Evolutionary conservation across 2,329 filamentous ascomycete genomes (phyloP), one percentile per base, ranked within the genome.

Genomic region (Diaporthe nobilis): DNA sequence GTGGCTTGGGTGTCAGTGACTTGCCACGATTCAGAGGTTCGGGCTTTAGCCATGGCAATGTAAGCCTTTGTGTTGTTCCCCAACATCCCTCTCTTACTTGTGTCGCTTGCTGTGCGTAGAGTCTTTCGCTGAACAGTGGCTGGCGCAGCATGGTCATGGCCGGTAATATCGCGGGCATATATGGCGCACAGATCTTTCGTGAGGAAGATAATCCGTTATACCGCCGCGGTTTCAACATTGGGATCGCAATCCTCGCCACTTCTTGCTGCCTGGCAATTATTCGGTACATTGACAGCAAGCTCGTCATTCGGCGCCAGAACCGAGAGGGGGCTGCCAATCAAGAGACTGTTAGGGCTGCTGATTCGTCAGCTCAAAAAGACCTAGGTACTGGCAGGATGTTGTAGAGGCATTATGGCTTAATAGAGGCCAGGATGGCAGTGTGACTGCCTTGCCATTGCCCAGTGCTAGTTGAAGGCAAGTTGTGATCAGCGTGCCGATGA

Each of bases 31-130:
- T 61, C 58, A 17, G 58, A 61, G 22, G 58, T 61, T 39, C 20
- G 58, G 22, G 58, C 58, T 42, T 61, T 61, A 61, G 58, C 58
- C 2, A 61, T 61, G 58, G 58, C 58, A n/a, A 61, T 61, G 34
- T 61, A n/a, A 61, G 60, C 15, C 15, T 5, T 44, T 37, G 3
- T 12, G n/a, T 20, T 63, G 15, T 44, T 28, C 13, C 9, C 6
- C 25, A 28, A 44, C 7, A 15, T 31, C 13, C 12, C 6, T 28
- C n/a, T 28, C n/a, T 44, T 28, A 10, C 22, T 44, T 28, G 13
- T 44, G n/a, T 44, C 39, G n/a, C 57, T 42, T 42, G 13, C 34
- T 61, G n/a, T 10, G 10, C 15, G 3, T 15, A 44, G 13, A 20
- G 37, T 63, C 60, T 7, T 10, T 63, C 8, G 37, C 39, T 44